phyloP scores from a whole-genome alignment of 257 asterid genomes.

The Cordia subcordata region DNA sequence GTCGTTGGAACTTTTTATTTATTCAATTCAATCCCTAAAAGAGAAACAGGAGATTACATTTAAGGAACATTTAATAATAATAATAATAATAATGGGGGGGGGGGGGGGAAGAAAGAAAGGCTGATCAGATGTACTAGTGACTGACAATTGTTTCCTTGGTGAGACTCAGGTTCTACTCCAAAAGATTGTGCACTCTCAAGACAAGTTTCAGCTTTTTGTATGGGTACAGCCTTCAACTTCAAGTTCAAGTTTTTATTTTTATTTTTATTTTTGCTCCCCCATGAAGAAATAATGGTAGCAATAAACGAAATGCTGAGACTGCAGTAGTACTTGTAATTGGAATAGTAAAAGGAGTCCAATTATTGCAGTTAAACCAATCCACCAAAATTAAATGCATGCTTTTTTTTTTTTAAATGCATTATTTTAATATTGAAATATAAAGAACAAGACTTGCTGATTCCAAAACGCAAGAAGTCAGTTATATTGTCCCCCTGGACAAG shows the following conservation, averaged over 20 bases:
- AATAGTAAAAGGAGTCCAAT: not conserved
- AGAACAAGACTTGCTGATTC: not conserved
- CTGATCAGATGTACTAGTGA: too few species aligned
- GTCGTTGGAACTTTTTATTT: too few species aligned
- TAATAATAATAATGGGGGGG: too few species aligned
- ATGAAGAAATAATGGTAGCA: not conserved
- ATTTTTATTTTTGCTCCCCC: not conserved
- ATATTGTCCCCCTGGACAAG: constrained; percentile 12
- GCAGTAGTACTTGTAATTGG: constrained; percentile 5
- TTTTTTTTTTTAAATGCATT: too few species aligned
- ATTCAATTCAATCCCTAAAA: too few species aligned
- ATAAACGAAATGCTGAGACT: constrained; percentile 8
- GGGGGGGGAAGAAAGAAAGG: too few species aligned
- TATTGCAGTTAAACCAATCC: not conserved
- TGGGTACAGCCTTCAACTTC: not conserved
- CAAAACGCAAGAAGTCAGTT: constrained; percentile 7
- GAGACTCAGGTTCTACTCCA: not conserved
- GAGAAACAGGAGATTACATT: too few species aligned
- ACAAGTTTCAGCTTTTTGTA: not conserved
- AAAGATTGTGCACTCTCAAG: not conserved
- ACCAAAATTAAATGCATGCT: too few species aligned
- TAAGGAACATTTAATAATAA: too few species aligned
- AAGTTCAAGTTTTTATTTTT: too few species aligned
- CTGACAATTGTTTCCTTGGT: not conserved
- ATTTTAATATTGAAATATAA: not conserved